These are phyloP conservation scores for Pelomyxa schiedti DNA, from an alignment of 78 protist genomes.

Conservation along the genomic window DNA sequence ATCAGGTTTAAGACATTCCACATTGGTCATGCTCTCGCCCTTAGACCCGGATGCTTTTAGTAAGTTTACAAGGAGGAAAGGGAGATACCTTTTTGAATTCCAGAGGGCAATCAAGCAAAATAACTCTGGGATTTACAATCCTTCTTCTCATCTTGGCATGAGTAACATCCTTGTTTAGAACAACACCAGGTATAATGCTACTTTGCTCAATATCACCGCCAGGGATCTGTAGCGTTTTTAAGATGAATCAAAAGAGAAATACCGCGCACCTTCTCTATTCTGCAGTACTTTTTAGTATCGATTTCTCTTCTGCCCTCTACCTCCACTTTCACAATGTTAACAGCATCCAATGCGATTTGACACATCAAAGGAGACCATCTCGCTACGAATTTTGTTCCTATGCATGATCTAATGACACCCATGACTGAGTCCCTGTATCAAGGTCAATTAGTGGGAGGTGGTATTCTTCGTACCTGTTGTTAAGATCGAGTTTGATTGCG, in stretches of 20 bases:
- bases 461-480: slow-evolving; percentile 49
- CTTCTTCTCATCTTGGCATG: slow-evolving; percentile 92
- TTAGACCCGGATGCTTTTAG: no score
- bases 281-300: slow-evolving; percentile 92
- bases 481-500: slow-evolving; percentile 62
- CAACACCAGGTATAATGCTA: slow-evolving; percentile 87
- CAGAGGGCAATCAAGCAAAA: slow-evolving; percentile 94
- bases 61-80: no score
- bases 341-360: slow-evolving; percentile 93
- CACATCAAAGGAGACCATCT: slow-evolving; percentile 71
- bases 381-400: slow-evolving; percentile 83
- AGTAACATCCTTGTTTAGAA: slow-evolving; percentile 96
- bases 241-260: neutral
- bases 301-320: slow-evolving; percentile 68
- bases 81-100: slow-evolving; percentile 99
- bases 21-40: slow-evolving; percentile 88
- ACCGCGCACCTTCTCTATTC: slow-evolving; percentile 77
- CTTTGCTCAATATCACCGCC: slow-evolving; percentile 94
- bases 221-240: slow-evolving; percentile 63
- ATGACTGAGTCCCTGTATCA: neutral
- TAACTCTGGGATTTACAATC: slow-evolving; percentile 93
- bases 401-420: slow-evolving; percentile 55
- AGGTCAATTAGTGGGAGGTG: no score
- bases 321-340: slow-evolving; percentile 59
- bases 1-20: slow-evolving; percentile 77